Conservation (phyloP, 1,284 basidiomycete genomes). For the Trametes polyzona region DNA sequence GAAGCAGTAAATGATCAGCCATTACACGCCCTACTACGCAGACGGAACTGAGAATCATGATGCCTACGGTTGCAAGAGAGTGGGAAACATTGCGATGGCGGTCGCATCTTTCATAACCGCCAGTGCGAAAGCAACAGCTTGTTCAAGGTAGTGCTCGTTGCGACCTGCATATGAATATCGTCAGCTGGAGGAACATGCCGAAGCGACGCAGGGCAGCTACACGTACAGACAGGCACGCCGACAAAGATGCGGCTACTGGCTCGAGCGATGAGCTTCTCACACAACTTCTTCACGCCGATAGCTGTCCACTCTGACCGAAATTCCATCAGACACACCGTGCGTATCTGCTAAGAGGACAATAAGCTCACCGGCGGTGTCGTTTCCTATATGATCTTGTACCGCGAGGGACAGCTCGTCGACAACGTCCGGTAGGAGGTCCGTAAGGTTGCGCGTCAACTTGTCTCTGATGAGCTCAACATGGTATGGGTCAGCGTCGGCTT, state of each 20-base stretch:
- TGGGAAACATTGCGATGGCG: slow-evolving; percentile 42
- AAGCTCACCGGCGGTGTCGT: slow-evolving; percentile 12
- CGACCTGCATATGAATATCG: slow-evolving; percentile 30
- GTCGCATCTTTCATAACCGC: slow-evolving; percentile 38
- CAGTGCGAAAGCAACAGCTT: slow-evolving; percentile 43
- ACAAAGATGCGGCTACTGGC: slow-evolving; percentile 34
- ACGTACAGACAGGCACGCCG: slow-evolving; percentile 33
- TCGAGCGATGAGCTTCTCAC: slow-evolving; percentile 28
- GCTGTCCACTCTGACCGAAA: slow-evolving; percentile 27
- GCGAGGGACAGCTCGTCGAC: slow-evolving; percentile 38
- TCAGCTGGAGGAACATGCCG: not conserved
- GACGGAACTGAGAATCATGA: not conserved
- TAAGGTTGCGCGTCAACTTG: slow-evolving; percentile 38
- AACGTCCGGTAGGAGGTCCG: slow-evolving; percentile 31
- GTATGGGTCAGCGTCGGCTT: slow-evolving; percentile 32
- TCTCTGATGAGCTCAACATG: slow-evolving; percentile 30
- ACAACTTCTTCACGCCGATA: slow-evolving; percentile 19
- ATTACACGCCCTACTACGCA: not conserved
- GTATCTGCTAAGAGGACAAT: not conserved
- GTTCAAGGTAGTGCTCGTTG: slow-evolving; percentile 40
- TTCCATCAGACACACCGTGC: slow-evolving; percentile 3
- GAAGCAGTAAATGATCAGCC: not conserved
- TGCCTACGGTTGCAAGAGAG: slow-evolving; percentile 44
- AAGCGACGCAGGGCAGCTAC: not conserved
- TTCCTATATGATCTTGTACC: slow-evolving; percentile 34